Evolutionary conservation across 371 early-diverging fungal genomes (phyloP), one percentile per base, ranked within the genome.

Genomic region (Mortierella sp.): DNA sequence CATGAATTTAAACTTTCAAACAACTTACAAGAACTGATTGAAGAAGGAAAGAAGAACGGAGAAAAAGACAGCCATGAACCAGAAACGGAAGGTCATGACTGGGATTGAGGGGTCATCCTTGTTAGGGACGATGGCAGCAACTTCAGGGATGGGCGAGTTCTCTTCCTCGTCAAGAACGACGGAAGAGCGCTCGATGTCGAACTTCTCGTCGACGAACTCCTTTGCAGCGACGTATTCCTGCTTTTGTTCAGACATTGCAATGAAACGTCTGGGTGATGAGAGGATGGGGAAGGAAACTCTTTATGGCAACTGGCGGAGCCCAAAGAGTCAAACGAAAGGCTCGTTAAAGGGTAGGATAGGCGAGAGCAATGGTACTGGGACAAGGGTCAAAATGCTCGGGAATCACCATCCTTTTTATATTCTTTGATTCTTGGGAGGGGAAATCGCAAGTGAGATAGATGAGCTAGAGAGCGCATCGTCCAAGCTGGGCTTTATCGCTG

Each of bases 131-230:
- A 88, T 86, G 14, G 86, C 78, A 34, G 87, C 82, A 21, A 91
- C 91, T 72, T 86, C 88, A 69, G 89, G 89, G 60, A 89, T 89
- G 24, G 91, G 91, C 17, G 90, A 90, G 57, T 91, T 80, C 17
- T 83, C 91, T 42, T 89, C 87, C 24, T 82, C 81, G n/a, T 82
- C 81, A 19, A 66, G 47, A 11, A 34, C 32, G 41, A 59, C 51
- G 17, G 59, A 57, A 8, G 53, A 53, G 15, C 39, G 46, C 32
- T 66, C 66, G 24, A 59, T 49, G 23, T 64, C 64, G 42, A 30
- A 5, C 44, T 49, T 64, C 27, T 64, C 51, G 24, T 56, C 34
- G 8, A 32, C 52, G 21, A n/a, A 50, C 47, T 43, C 52, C 52
- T 64, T 54, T 30, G 51, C 66, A 15, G 44, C 14, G n/a, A 6